Base-by-base conservation (phyloP, 2,329 filamentous ascomycete species). In the Cladosporium cucumerinum region DNA sequence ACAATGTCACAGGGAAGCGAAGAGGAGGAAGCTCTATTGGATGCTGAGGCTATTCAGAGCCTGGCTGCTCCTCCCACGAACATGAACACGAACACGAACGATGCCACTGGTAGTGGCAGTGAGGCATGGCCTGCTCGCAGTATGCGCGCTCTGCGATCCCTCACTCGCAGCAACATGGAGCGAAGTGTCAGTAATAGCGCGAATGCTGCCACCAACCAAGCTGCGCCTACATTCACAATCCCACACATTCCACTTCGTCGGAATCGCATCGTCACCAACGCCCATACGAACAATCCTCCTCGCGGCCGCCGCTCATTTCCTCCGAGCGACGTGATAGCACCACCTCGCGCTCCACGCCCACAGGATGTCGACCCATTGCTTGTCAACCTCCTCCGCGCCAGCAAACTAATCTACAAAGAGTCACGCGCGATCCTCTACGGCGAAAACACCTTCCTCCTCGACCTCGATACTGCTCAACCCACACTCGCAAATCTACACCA, bases 401-500 rank as follows among this genome's bases (percentile, higher is more conserved):
- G 74, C 63, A 74, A 75, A 57, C 70, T 75, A n/a, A 74, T 81
- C 65, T 74, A 78, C 69, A 70, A 72, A 61, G 78, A 82, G 70
- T 74, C 78, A 7, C 76, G 74, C n/a, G 70, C 70, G 6, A 69
- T 80, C 18, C 72, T 82, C 18, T 81, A 81, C 69, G 72, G 73
- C 55, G 72, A 73, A 28, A 81, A 81, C 64, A 65, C 66, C 21
- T 80, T 81, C 68, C 73, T 72, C 6, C 73, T 82, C 28, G 72
- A 75, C 61, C 72, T 81, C 25, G 66, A 72, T 36, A 75, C 70
- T 14, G 78, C 78, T 1, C 72, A 78, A 48, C 69, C 73, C 46
- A 78, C 79, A 1, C 74, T 82, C 10, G 69, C 69, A 1, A 72
- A 72, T 1, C 69, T 82, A 0, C 79, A 80, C 64, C 80, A 82